These are phyloP conservation scores for Allantophomopsis lycopodina DNA, from an alignment of 2,329 filamentous ascomycete species.

Conservation along the genomic window DNA sequence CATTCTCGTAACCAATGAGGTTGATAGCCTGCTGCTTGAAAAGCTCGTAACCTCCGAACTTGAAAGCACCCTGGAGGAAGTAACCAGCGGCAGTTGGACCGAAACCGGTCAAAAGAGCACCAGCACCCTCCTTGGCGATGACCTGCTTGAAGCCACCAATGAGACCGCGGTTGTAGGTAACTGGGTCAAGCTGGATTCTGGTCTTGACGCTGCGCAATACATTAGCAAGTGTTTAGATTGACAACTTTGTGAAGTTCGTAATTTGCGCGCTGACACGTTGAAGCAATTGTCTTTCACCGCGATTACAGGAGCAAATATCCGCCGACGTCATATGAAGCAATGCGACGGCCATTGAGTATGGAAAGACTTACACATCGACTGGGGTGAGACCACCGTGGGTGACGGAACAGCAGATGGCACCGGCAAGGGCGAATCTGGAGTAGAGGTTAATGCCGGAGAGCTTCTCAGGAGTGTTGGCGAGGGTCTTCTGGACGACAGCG, in stretches of 20 bases:
- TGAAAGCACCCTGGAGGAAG: conserved; percentile 88
- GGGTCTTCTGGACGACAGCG: conserved; percentile 15
- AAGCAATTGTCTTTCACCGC: not conserved
- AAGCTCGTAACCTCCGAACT: conserved; percentile 91
- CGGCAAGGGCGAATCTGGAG: conserved; percentile 92
- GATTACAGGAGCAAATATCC: too few species aligned
- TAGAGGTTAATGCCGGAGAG: conserved; percentile 62
- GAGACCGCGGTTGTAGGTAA: conserved; percentile 78
- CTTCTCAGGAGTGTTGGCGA: conserved; percentile 24
- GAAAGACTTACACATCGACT: conserved; percentile 87
- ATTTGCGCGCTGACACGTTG: not conserved
- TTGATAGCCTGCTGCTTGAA: conserved; percentile 91
- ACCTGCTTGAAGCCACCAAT: conserved; percentile 80
- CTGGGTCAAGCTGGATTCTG: conserved; percentile 83
- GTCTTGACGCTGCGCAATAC: conserved; percentile 66
- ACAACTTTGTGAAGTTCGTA: conserved; percentile 3
- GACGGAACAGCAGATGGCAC: conserved; percentile 94
- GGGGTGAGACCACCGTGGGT: conserved; percentile 95
- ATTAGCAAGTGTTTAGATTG: conserved; percentile 9
- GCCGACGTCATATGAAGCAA: not conserved
- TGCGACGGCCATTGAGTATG: conserved; percentile 2
- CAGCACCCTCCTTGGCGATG: conserved; percentile 70
- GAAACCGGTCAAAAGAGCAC: conserved; percentile 73
- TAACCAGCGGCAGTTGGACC: conserved; percentile 81
- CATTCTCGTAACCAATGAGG: conserved; percentile 62